These are phyloP conservation scores for Aspergillus sp. DNA, from an alignment of 2,329 filamentous ascomycete species.

Conservation along the genomic window DNA sequence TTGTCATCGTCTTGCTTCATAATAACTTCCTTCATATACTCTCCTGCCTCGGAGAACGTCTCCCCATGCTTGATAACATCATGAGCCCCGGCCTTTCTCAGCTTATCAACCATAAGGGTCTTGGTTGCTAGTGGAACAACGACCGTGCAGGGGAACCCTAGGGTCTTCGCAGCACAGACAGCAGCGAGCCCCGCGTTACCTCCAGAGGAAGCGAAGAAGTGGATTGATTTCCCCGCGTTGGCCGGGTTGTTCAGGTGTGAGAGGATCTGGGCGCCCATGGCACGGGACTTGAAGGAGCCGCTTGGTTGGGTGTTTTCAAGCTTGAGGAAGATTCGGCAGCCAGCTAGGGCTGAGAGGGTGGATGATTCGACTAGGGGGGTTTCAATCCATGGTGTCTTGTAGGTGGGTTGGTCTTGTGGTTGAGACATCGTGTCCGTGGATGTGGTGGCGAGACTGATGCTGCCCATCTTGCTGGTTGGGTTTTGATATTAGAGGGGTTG, in stretches of 20 bases:
- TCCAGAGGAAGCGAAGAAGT: slow-evolving; percentile 79
- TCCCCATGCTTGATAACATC: slow-evolving; percentile 68
- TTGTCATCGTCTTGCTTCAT: slow-evolving; percentile 28
- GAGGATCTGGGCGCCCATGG: slow-evolving; percentile 71
- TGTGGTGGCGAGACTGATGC: slow-evolving; percentile 27
- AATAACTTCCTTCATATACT: slow-evolving; percentile 58
- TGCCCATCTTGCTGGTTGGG: slow-evolving; percentile 32
- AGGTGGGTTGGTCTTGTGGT: slow-evolving; percentile 5
- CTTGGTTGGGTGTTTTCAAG: slow-evolving; percentile 82
- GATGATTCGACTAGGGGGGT: slow-evolving; percentile 70
- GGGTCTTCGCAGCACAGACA: slow-evolving; percentile 66
- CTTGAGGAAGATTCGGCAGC: slow-evolving; percentile 81
- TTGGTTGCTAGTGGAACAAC: slow-evolving; percentile 69
- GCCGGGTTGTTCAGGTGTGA: slow-evolving; percentile 45
- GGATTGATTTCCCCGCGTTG: slow-evolving; percentile 47
- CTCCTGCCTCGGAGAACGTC: slow-evolving; percentile 69
- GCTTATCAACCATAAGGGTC: slow-evolving; percentile 68
- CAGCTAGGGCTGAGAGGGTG: slow-evolving; percentile 66
- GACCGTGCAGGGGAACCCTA: slow-evolving; percentile 69
- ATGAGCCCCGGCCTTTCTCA: slow-evolving; percentile 63
- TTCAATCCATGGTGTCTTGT: slow-evolving; percentile 62
- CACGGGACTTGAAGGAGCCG: slow-evolving; percentile 80
- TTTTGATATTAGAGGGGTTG: background rate
- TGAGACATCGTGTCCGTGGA: slow-evolving; percentile 8
- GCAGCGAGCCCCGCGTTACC: slow-evolving; percentile 85